phyloP scores from a whole-genome alignment of 768 basidiomycete genomes.

The Termitomyces sp. region DNA sequence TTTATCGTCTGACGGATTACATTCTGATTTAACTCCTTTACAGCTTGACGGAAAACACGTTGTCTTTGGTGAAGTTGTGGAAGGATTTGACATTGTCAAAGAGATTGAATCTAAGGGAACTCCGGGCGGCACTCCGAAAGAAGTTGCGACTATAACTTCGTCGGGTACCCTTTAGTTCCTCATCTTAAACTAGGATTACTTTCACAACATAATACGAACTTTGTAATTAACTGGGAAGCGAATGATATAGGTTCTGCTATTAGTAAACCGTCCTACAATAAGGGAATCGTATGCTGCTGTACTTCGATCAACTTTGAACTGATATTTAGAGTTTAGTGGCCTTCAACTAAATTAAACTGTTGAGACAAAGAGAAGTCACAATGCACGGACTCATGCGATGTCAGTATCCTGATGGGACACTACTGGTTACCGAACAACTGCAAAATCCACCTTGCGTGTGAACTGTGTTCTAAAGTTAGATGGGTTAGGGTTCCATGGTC shows the following conservation, averaged over 20 bases:
- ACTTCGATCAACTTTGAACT: too few species aligned
- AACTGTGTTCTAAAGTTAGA: too few species aligned
- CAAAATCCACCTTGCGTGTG: too few species aligned
- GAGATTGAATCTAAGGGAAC: slow-evolving; percentile 46
- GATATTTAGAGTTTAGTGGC: too few species aligned
- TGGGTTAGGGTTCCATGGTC: neutral
- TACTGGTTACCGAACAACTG: too few species aligned
- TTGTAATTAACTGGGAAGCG: neutral
- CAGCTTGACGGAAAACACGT: slow-evolving; percentile 62
- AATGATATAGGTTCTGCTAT: too few species aligned
- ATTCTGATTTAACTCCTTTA: neutral
- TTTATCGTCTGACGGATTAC: neutral
- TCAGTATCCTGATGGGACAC: too few species aligned
- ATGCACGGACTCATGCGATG: too few species aligned
- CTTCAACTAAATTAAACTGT: neutral
- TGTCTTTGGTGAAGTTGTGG: slow-evolving; percentile 67
- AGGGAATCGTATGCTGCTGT: too few species aligned
- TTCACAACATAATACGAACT: neutral
- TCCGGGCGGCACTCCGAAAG: slow-evolving; percentile 29
- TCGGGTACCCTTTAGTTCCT: slow-evolving; percentile 40
- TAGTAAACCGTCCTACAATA: neutral
- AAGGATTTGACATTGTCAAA: slow-evolving; percentile 63
- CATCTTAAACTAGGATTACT: neutral
- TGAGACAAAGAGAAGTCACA: too few species aligned
- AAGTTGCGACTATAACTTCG: slow-evolving; percentile 52